phyloP scores from a whole-genome alignment of 352 stramenopile genomes.

The Globisporangium cystogenes region DNA sequence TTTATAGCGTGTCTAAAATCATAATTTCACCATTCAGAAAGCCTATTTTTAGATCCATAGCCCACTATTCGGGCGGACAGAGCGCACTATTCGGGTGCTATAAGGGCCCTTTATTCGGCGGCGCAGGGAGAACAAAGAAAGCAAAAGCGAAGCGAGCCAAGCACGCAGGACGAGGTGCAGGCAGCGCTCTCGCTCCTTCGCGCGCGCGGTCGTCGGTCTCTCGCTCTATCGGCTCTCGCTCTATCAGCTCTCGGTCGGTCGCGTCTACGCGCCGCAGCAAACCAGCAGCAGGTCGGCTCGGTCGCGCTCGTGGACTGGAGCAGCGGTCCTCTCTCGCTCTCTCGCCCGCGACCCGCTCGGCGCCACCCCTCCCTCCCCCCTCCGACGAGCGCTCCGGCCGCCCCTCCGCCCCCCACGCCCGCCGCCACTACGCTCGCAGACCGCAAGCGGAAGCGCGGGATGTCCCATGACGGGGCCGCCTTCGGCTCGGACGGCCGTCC shows the following conservation, averaged over 20 bases:
- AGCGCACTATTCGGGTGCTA: too few species aligned
- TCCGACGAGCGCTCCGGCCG: not conserved
- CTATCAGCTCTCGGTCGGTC: too few species aligned
- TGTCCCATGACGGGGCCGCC: conserved; percentile 53
- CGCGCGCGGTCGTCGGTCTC: too few species aligned
- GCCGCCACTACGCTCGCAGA: conserved; percentile 25
- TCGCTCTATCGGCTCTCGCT: too few species aligned
- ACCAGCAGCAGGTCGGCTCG: not conserved
- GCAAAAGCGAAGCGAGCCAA: too few species aligned
- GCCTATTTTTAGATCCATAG: too few species aligned
- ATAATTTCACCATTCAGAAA: not conserved
- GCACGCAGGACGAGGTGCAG: too few species aligned
- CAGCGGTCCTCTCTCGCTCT: not conserved
- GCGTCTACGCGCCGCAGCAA: too few species aligned
- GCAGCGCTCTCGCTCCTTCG: too few species aligned
- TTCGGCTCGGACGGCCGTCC: conserved; percentile 33
- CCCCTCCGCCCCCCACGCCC: not conserved
- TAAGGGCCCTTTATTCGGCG: too few species aligned
- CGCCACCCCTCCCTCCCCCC: not conserved
- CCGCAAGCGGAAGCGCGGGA: conserved; percentile 55
- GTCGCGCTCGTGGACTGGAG: not conserved
- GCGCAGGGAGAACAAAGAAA: not conserved
- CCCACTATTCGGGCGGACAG: too few species aligned
- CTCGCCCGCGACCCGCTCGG: not conserved
- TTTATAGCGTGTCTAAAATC: too few species aligned